Evolutionary conservation across 169 alveolate species (phyloP), one percentile per base, ranked within the genome.

Genomic region (Cryptosporidium tyzzeri): DNA sequence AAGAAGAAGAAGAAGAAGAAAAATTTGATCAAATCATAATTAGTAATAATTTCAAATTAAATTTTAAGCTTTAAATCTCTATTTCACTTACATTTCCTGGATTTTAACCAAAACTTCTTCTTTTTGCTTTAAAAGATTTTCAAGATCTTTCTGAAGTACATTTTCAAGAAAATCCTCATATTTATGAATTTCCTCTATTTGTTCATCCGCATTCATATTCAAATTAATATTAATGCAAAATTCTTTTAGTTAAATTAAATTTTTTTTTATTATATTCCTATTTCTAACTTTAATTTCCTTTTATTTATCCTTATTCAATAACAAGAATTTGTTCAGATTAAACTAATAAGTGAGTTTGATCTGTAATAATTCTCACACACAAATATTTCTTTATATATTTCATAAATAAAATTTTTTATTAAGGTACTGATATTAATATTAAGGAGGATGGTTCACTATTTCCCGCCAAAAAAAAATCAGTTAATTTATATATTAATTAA

Each of bases 161-260:
- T 80, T 80, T 39, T 80, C 89, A 35, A 80, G 89, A 26, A 80
- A 80, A 29, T 80, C 75, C 21, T 80, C 89, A n/a, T 80, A 80
- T 65, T 80, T 80, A 39, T 45, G 33, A 14, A 80, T 62, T 26
- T 80, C 89, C 8, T 39, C 41, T 26, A 21, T 74, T 59, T 55
- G n/a, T 6, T 35, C 62, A 0, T 48, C 8, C 6, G 21, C 6
- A 12, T 48, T 48, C 55, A 48, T 48, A 14, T 48, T 48, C 7
- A 48, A 48, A 12, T 48, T 48, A 12, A 48, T 48, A 48, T 48
- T 45, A 10, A 45, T 45, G 9, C 18, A 9, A 45, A 39, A 39
- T 39, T 39, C 10, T 45, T 2, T 12, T 8, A 26, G 26, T 26
- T 26, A 26, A 26, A 26, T 26, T 26, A 26, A 26, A 41, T 41